phyloP scores from a whole-genome alignment of 2,329 filamentous ascomycete species.

The Aspergillus sergii region DNA sequence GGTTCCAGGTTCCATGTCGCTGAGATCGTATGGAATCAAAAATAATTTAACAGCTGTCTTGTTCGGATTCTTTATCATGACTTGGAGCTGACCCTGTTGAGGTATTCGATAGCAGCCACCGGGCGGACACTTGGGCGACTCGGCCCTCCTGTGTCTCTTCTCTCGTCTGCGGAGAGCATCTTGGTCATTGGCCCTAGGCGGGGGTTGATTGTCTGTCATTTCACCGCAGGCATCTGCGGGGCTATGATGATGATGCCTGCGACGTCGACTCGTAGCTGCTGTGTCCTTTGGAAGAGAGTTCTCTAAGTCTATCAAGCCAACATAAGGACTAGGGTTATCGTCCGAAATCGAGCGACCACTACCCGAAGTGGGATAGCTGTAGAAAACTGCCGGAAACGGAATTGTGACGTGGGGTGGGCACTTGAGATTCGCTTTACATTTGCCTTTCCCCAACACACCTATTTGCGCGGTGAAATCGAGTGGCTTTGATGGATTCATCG shows the following conservation, averaged over 20 bases:
- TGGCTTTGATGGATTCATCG: slow-evolving; percentile 88
- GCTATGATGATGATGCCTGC: slow-evolving; percentile 42
- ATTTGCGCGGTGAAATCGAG: slow-evolving; percentile 94
- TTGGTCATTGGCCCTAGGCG: slow-evolving; percentile 22
- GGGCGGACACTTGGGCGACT: slow-evolving; percentile 68
- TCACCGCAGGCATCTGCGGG: slow-evolving; percentile 19
- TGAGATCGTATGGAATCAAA: slow-evolving; percentile 86
- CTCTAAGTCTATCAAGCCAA: slow-evolving; percentile 88
- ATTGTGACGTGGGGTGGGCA: slow-evolving; percentile 90
- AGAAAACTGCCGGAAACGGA: slow-evolving; percentile 93
- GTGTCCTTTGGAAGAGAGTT: slow-evolving; percentile 66
- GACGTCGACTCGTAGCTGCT: slow-evolving; percentile 38
- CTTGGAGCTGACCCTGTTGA: slow-evolving; percentile 89
- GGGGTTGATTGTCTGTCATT: slow-evolving; percentile 13
- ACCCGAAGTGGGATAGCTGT: slow-evolving; percentile 77
- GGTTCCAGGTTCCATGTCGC: slow-evolving; percentile 88
- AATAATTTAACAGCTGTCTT: slow-evolving; percentile 98
- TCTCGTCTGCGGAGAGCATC: slow-evolving; percentile 51
- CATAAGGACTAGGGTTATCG: slow-evolving; percentile 93
- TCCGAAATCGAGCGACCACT: slow-evolving; percentile 66
- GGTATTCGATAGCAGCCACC: slow-evolving; percentile 94
- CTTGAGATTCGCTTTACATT: slow-evolving; percentile 80
- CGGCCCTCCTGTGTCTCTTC: slow-evolving; percentile 62
- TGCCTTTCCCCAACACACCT: slow-evolving; percentile 84
- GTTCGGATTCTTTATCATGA: slow-evolving; percentile 97